These are phyloP conservation scores for Mycena maculata DNA, from an alignment of 768 basidiomycete species.

Conservation along the genomic window DNA sequence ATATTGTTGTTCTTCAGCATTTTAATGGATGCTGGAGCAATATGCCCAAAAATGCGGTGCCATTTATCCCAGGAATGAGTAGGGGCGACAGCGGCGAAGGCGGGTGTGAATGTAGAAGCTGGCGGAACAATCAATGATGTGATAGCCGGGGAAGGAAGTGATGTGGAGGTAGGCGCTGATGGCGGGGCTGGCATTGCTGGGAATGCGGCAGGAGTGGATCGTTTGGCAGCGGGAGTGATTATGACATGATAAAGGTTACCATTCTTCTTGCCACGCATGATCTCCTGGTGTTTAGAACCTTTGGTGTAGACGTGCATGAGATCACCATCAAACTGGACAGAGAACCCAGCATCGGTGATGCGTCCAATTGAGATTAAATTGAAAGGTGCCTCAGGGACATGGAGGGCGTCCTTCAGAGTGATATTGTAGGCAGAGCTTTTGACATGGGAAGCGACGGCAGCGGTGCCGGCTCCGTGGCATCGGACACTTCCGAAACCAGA, in stretches of 20 bases:
- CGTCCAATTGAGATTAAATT: conserved; percentile 29
- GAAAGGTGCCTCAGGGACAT: conserved; percentile 29
- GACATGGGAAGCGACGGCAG: conserved; percentile 9
- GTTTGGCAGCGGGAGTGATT: conserved; percentile 1
- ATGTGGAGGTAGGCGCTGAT: neutral
- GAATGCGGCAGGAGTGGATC: neutral
- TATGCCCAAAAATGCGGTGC: too few species aligned
- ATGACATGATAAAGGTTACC: conserved; percentile 22
- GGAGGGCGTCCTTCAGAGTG: neutral
- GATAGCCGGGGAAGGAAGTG: neutral
- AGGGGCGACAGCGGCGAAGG: conserved; percentile 8
- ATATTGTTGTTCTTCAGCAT: conserved; percentile 33
- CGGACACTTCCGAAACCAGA: conserved; percentile 13
- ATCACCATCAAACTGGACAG: conserved; percentile 21
- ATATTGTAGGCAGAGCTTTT: conserved; percentile 6
- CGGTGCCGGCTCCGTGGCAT: conserved; percentile 11
- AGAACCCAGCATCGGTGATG: conserved; percentile 24
- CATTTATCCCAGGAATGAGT: conserved; percentile 8
- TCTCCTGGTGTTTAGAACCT: neutral
- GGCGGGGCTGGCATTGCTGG: neutral
- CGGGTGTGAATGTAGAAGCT: conserved; percentile 6
- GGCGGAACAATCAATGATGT: neutral
- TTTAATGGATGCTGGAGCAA: conserved; percentile 26
- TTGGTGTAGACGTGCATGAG: conserved; percentile 29
- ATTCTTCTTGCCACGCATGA: conserved; percentile 11